A percentile compares a stretch with the other conserved stretches of the same genome.
phyloP scores from a whole-genome alignment of 371 early-diverging fungal species.

The Saksenaea oblongispora region DNA sequence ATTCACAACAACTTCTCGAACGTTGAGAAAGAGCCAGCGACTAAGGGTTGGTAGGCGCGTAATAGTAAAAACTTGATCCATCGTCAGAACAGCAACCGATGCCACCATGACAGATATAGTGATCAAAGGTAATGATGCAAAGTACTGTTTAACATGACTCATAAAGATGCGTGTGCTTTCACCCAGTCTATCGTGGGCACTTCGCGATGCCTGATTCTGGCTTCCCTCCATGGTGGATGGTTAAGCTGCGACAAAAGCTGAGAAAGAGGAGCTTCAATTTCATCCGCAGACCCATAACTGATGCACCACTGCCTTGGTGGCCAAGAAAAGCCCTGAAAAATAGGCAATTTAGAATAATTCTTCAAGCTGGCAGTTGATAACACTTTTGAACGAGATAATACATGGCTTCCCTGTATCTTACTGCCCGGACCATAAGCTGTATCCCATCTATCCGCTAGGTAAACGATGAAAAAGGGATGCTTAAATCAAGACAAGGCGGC shows the following conservation, averaged over 20 bases:
- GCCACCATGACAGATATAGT: conserved; percentile 6
- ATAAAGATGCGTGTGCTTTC: conserved; percentile 23
- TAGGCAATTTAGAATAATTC: too few relatives aligned
- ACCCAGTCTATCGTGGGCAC: conserved; percentile 5
- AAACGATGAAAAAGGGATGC: too few relatives aligned
- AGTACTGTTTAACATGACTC: conserved; percentile 20
- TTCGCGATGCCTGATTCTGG: background rate
- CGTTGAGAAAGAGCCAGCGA: background rate
- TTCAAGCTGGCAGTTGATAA: too few relatives aligned
- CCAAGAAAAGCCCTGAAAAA: too few relatives aligned
- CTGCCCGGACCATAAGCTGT: too few relatives aligned
- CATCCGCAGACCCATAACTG: too few relatives aligned
- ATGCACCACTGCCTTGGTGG: too few relatives aligned
- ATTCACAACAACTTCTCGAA: background rate
- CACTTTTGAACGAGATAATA: too few relatives aligned
- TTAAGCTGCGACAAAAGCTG: background rate
- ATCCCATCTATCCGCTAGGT: too few relatives aligned
- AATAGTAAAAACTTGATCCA: conserved; percentile 10
- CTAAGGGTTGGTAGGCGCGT: background rate
- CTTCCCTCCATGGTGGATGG: background rate
- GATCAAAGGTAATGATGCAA: conserved; percentile 13
- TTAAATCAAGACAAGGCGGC: too few relatives aligned
- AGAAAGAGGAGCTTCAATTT: background rate
- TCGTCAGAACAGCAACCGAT: conserved; percentile 2
- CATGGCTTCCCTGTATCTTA: too few relatives aligned